Conservation (phyloP, 208 protist genomes). For the Wallacemonas collosoma region DNA sequence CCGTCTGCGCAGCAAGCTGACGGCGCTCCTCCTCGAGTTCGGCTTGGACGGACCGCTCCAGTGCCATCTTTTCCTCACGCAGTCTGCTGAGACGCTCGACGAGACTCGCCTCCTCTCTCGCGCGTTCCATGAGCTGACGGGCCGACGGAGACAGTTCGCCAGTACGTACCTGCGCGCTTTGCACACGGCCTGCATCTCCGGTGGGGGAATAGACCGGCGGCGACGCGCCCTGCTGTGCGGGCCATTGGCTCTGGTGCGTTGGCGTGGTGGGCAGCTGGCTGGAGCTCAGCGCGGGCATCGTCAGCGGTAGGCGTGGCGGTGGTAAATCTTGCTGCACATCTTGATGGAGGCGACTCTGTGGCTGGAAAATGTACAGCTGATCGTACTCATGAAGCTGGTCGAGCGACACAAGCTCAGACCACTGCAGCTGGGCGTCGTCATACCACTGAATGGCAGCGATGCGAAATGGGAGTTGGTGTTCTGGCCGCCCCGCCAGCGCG, state of each 20-base stretch:
- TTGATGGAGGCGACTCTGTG: conserved; percentile 51
- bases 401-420: conserved; percentile 50
- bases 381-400: conserved; percentile 83
- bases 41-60: conserved; percentile 38
- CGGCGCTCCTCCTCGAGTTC: conserved; percentile 50
- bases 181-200: not conserved
- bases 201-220: not conserved
- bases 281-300: not conserved
- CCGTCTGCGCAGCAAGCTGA: conserved; percentile 30
- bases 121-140: conserved; percentile 46
- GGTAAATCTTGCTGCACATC: conserved; percentile 78
- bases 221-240: not conserved
- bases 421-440: conserved; percentile 62
- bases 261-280: not conserved
- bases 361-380: conserved; percentile 87
- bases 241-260: not conserved
- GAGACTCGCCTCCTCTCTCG: conserved; percentile 38
- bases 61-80: conserved; percentile 41
- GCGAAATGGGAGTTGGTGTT: conserved; percentile 29
- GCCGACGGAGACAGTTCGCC: conserved; percentile 13
- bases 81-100: conserved; percentile 32
- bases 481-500: not conserved
- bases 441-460: conserved; percentile 62
- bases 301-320: conserved; percentile 31
- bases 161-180: not conserved